phyloP scores from a whole-genome alignment of 1,284 basidiomycete genomes.

The Rhodotorula sp. region DNA sequence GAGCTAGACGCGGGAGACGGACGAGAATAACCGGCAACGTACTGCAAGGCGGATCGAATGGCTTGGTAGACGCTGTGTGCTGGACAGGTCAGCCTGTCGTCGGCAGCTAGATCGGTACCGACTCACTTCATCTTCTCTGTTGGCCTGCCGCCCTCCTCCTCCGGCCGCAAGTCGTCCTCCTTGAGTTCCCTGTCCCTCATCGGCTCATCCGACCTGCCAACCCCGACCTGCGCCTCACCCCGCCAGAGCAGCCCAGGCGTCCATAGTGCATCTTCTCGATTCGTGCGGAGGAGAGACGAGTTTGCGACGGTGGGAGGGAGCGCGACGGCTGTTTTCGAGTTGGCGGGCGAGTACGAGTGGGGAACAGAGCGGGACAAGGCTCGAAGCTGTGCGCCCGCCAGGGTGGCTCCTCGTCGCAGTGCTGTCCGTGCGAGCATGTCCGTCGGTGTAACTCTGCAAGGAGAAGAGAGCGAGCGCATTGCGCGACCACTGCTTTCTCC shows the following conservation, averaged over 20 bases:
- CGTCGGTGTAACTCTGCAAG: neutral
- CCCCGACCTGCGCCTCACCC: constrained; percentile 27
- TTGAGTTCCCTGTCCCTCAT: constrained; percentile 7
- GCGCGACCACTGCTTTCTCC: too few relatives aligned
- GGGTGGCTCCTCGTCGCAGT: neutral
- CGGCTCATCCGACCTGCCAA: constrained; percentile 3
- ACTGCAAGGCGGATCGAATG: constrained; percentile 35
- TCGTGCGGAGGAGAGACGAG: constrained; percentile 24
- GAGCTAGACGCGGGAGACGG: neutral
- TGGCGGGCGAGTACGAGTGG: constrained; percentile 13
- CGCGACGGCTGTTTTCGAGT: constrained; percentile 11
- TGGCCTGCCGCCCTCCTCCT: constrained; percentile 25
- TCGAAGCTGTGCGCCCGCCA: neutral
- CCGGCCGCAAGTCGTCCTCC: constrained; percentile 19
- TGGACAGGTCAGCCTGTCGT: neutral
- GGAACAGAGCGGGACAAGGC: neutral
- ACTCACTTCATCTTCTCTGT: constrained; percentile 41
- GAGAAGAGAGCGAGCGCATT: neutral
- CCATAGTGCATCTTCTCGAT: constrained; percentile 25
- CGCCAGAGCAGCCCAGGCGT: constrained; percentile 32
- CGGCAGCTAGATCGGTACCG: too few relatives aligned
- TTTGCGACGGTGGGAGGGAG: constrained; percentile 31
- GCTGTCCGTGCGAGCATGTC: neutral
- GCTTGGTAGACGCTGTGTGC: constrained; percentile 35
- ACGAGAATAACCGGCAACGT: neutral